Evolutionary conservation across 305 asterid species (phyloP).

Genomic region (Fraxinus ornus): DNA sequence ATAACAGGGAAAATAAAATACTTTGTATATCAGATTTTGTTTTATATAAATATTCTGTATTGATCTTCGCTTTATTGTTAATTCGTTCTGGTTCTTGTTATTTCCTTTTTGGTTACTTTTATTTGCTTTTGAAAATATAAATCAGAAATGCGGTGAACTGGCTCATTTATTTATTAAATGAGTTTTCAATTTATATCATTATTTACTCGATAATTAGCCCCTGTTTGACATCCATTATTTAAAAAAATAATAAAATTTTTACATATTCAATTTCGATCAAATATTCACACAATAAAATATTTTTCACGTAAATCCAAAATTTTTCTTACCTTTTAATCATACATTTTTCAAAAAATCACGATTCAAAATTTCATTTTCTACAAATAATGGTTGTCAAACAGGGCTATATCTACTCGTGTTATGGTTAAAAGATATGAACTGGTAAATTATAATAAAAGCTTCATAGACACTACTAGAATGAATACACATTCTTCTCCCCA

Average conservation of each 20-base stretch:
- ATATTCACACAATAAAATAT: too few relatives aligned
- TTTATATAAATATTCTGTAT: background rate
- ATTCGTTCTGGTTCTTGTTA: background rate
- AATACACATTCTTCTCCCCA: background rate
- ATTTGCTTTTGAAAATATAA: background rate
- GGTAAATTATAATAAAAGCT: background rate
- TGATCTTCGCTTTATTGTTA: background rate
- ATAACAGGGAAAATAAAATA: background rate
- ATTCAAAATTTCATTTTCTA: too few relatives aligned
- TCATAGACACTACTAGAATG: background rate
- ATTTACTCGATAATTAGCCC: background rate
- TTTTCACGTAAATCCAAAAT: background rate
- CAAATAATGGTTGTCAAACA: too few relatives aligned
- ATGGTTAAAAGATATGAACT: background rate
- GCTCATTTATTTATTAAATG: background rate
- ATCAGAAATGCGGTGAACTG: background rate
- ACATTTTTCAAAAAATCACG: too few relatives aligned
- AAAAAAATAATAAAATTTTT: too few relatives aligned
- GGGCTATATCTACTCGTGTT: too few relatives aligned
- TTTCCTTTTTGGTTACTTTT: background rate
- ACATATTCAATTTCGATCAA: background rate
- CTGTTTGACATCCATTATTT: background rate
- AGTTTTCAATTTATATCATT: background rate
- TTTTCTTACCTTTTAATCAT: too few relatives aligned
- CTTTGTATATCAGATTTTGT: background rate